Percentiles rank a stretch among this genome's conserved stretches.
Evolutionary conservation across 78 protist species (phyloP).

Genomic region (Bodo saltans): DNA sequence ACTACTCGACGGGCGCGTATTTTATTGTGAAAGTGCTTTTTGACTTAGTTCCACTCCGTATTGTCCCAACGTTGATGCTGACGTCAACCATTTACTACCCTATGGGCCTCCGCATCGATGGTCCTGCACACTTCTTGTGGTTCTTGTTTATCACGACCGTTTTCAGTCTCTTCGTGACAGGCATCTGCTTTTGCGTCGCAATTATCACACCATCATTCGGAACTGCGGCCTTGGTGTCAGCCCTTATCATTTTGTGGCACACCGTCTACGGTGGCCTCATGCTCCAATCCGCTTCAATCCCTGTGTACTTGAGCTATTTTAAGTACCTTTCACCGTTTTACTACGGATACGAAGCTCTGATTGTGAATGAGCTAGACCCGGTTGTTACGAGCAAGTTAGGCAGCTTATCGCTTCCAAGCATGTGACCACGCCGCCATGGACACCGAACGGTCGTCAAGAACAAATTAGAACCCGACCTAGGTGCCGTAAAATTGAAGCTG

Average conservation of each 20-base stretch:
- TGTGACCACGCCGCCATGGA: too few relatives aligned
- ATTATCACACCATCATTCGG: constrained; percentile 11
- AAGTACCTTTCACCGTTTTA: background rate
- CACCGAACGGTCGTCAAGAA: too few relatives aligned
- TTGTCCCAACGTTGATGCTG: constrained; percentile 26
- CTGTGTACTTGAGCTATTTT: constrained; percentile 5
- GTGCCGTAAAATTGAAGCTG: too few relatives aligned
- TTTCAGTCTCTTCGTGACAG: constrained; percentile 7
- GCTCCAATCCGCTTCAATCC: constrained; percentile 4
- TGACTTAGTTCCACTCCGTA: constrained; percentile 21
- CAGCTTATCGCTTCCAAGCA: too few relatives aligned
- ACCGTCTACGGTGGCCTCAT: constrained; percentile 12
- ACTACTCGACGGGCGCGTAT: constrained; percentile 25
- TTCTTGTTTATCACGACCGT: constrained; percentile 21
- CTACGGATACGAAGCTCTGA: constrained; percentile 7
- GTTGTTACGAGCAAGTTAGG: too few relatives aligned
- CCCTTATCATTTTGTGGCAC: background rate
- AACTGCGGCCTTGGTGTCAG: constrained; percentile 15
- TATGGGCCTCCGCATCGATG: constrained; percentile 32
- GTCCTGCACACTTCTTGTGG: background rate
- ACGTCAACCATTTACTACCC: constrained; percentile 14
- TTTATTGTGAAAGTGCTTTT: constrained; percentile 24
- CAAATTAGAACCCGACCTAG: too few relatives aligned
- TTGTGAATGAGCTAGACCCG: background rate
- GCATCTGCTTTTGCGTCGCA: background rate